Percentiles rank a stretch among this genome's conserved stretches.
phyloP scores from a whole-genome alignment of 441 rosid species.

The Geranium incanum region DNA sequence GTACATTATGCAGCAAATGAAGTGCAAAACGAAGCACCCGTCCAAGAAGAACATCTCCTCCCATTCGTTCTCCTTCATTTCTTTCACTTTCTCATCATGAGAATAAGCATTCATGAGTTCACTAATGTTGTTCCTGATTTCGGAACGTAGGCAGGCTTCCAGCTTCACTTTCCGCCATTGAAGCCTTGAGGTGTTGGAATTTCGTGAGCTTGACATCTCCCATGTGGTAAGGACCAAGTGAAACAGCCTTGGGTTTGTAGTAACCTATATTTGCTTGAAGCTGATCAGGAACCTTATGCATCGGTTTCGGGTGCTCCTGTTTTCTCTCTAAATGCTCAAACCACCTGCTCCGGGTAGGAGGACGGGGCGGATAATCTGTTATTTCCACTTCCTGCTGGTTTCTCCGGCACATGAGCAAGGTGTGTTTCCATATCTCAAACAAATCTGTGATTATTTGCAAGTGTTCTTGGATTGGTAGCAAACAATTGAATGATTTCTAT shows the following conservation, averaged over 20 bases:
- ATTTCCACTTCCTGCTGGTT: too few relatives aligned
- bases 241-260: neutral
- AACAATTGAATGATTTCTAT: too few relatives aligned
- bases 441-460: too few relatives aligned
- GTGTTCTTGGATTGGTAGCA: too few relatives aligned
- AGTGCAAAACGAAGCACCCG: constrained; percentile 15
- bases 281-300: neutral
- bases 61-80: neutral
- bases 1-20: neutral
- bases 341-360: neutral
- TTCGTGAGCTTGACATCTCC: neutral
- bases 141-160: neutral
- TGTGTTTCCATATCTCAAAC: too few relatives aligned
- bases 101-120: constrained; percentile 4
- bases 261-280: neutral
- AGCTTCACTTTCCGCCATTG: neutral
- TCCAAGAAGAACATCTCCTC: constrained; percentile 20
- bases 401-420: too few relatives aligned
- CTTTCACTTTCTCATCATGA: neutral
- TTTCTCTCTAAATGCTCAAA: neutral
- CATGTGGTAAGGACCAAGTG: neutral
- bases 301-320: neutral
- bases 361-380: too few relatives aligned
- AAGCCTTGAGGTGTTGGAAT: too few relatives aligned
- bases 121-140: neutral